Conservation (phyloP, 179 eudicot species). For the Silene noctiflora region DNA sequence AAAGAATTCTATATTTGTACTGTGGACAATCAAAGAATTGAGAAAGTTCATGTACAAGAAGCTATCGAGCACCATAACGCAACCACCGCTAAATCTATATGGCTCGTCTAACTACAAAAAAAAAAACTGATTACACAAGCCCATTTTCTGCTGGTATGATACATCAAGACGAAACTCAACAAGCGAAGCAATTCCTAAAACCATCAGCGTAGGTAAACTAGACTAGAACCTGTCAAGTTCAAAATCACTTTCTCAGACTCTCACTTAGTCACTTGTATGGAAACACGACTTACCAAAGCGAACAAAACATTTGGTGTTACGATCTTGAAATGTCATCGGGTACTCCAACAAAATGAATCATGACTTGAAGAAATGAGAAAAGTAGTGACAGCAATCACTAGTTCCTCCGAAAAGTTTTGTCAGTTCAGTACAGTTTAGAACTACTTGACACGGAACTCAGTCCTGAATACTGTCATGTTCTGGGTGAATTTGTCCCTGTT, state of each 20-base stretch:
- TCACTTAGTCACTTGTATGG: not conserved
- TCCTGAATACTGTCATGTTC: slow-evolving; percentile 65
- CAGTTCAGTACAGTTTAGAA: slow-evolving; percentile 5
- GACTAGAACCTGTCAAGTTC: slow-evolving; percentile 21
- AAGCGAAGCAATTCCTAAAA: not conserved
- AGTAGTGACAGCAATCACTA: not conserved
- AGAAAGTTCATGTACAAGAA: slow-evolving; percentile 33
- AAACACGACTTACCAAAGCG: slow-evolving; percentile 19
- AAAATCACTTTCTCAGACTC: slow-evolving; percentile 9
- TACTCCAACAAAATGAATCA: slow-evolving; percentile 11
- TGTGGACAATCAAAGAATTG: slow-evolving; percentile 22
- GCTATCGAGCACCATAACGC: slow-evolving; percentile 1
- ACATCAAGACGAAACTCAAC: slow-evolving; percentile 17
- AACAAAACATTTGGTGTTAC: slow-evolving; percentile 4
- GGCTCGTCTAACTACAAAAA: slow-evolving; percentile 21
- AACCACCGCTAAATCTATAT: slow-evolving; percentile 11
- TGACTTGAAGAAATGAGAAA: slow-evolving; percentile 14
- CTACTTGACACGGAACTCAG: slow-evolving; percentile 67
- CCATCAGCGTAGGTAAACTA: slow-evolving; percentile 18
- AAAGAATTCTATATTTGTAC: slow-evolving; percentile 19
- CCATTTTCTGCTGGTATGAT: not conserved
- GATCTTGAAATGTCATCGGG: slow-evolving; percentile 19
- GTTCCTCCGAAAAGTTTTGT: not conserved
- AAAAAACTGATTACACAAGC: slow-evolving; percentile 11
- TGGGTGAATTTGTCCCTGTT: slow-evolving; percentile 88